Evolutionary conservation across 1,139 yeast species (phyloP).

Genomic region (Lodderomyces metapsilosis): DNA sequence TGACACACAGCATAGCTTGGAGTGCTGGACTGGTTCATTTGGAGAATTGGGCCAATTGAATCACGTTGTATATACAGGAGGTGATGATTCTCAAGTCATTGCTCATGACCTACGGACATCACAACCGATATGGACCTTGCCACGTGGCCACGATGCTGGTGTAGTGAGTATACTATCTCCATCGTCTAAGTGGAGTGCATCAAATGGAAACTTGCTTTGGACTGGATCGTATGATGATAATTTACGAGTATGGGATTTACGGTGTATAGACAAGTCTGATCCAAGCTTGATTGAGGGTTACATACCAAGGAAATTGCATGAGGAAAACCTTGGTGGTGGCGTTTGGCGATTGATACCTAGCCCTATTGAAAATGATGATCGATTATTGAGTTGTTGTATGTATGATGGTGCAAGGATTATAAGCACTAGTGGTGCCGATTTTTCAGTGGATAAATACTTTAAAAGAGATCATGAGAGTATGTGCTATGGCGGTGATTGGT

Average conservation of each 20-base stretch:
- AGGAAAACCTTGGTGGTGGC: slow-evolving; percentile 77
- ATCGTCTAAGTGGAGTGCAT: slow-evolving; percentile 37
- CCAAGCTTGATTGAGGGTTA: slow-evolving; percentile 45
- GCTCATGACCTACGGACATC: slow-evolving; percentile 69
- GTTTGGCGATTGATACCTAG: slow-evolving; percentile 87
- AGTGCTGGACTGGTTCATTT: slow-evolving; percentile 88
- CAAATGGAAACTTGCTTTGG: slow-evolving; percentile 58
- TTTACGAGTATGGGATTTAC: slow-evolving; percentile 65
- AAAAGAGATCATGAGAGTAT: slow-evolving; percentile 82
- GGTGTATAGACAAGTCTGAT: slow-evolving; percentile 45
- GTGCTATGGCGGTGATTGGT: slow-evolving; percentile 96
- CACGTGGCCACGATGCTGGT: slow-evolving; percentile 77
- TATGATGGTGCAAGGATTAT: slow-evolving; percentile 87
- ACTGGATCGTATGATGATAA: slow-evolving; percentile 93
- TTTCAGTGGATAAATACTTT: slow-evolving; percentile 48
- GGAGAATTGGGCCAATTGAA: slow-evolving; percentile 55
- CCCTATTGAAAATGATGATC: slow-evolving; percentile 37
- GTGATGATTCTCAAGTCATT: slow-evolving; percentile 77
- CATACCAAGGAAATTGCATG: slow-evolving; percentile 44
- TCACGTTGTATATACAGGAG: slow-evolving; percentile 78
- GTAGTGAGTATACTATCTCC: slow-evolving; percentile 72
- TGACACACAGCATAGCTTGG: slow-evolving; percentile 54
- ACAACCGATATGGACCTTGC: slow-evolving; percentile 52
- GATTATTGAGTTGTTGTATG: slow-evolving; percentile 84
- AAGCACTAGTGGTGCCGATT: slow-evolving; percentile 25